Percentiles rank a stretch among this genome's conserved stretches.
These are phyloP conservation scores for Chenopodium berlandieri DNA, from an alignment of 148 eudicot genomes.

Conservation along the genomic window DNA sequence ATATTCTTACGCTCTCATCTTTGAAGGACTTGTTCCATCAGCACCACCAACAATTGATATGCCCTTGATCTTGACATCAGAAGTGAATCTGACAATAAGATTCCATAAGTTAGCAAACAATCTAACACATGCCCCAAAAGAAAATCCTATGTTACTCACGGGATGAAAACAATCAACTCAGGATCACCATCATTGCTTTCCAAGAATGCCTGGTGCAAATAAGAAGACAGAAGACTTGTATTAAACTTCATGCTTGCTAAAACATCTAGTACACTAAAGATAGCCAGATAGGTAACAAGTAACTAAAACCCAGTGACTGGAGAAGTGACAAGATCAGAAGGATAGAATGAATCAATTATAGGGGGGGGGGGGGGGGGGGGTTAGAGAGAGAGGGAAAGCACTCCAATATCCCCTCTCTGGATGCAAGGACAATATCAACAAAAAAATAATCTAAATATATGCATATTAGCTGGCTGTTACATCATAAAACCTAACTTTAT, in stretches of 20 bases:
- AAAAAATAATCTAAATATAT: too few relatives aligned
- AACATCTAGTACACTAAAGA: background rate
- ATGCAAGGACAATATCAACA: background rate
- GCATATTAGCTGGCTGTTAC: background rate
- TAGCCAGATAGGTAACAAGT: background rate
- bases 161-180: conserved; percentile 86
- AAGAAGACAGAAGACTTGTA: conserved; percentile 13
- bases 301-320: background rate
- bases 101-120: conserved; percentile 1
- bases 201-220: conserved; percentile 64
- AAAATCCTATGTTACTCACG: conserved; percentile 53
- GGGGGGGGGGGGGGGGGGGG: background rate
- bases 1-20: conserved; percentile 91
- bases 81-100: conserved; percentile 59
- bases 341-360: background rate
- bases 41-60: conserved; percentile 93
- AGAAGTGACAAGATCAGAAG: background rate
- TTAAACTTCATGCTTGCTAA: conserved; percentile 6
- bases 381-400: background rate
- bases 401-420: background rate
- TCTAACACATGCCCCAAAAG: background rate
- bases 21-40: conserved; percentile 98
- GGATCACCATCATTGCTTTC: conserved; percentile 99
- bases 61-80: conserved; percentile 98
- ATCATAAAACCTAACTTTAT: background rate